Evolutionary conservation across 441 rosid species (phyloP), one percentile per base, ranked within the genome.

Genomic region (Mallotus repandus): DNA sequence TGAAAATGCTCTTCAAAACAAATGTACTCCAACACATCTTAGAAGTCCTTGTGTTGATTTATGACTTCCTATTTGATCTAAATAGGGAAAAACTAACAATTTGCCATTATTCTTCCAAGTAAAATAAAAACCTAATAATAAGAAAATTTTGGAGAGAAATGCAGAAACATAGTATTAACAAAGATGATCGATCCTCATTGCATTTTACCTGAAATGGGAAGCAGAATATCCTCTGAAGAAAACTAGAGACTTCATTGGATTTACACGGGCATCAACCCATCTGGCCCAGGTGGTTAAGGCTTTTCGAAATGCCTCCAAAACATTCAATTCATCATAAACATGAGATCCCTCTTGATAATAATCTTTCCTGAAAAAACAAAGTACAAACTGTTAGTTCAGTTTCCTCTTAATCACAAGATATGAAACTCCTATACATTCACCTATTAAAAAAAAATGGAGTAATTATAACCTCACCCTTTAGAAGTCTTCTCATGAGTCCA

Each of bases 401-500:
- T 65, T 25, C 29, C 29, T 25, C 29, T 25, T 25, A 25, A 25
- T 41, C 25, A 22, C 73, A 38, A 57, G 22, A 66, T 35, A 2
- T 9, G 12, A 50, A 43, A 11, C 32, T 18, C 9, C 29, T 14
- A 1, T 7, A 45, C 50, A 59, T 49, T 45, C 38, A 11, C 13
- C 18, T 52, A 19, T 8, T 3, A 56, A 69, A 10, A n/a, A 41
- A 2, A 29, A 0, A 7, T 12, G 11, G 67, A 16, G 18, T 13
- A 22, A 66, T 21, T 10, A 55, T 12, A n/a, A 29, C 54, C 78
- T 69, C 78, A 95, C 99, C 99, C 99, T 82, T 76, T 83, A 22
- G 97, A 84, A 63, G 99, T 95, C 81, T 95, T 95, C 10, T 95
- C 98, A 66, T 95, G 99, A 79, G 98, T 95, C 99, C 99, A 93